Evolutionary conservation across 306 rosid species (phyloP), one percentile per base, ranked within the genome.

Genomic region (Fragaria vesca): DNA sequence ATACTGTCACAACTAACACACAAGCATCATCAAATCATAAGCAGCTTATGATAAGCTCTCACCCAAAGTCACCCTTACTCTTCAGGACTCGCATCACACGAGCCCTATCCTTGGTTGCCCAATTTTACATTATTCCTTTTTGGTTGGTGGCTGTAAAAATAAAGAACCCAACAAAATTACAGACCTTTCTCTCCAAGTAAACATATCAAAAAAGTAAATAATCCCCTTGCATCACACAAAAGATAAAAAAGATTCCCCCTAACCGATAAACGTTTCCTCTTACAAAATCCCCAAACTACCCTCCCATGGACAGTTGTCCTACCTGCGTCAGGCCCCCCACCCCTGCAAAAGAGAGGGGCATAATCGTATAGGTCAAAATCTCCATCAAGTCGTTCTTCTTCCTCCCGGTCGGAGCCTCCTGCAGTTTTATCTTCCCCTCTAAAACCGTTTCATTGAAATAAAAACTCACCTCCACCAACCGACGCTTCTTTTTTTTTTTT

Each of bases 321-420:
- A 21, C 17, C 16, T 20, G 2, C 48, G 47, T 66, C 36, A 13
- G 67, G 0, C 65, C 9, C 24, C 74, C 57, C 4, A 5, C 0
- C 66, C 42, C 68, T 34, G 26, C 54, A 40, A 24, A 58, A 21
- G 24, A 2, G 15, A 8, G 18, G 67, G 68, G 67, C 26, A 62
- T 21, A 73, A 12, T 40, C 54, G 68, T 73, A 24, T 45, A 63
- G 60, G 71, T 50, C 2, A 38, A 74, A 78, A 57, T 30, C 66
- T 54, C 69, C 38, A 81, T 69, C 28, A 16, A 9, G 75, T 18
- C 55, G 32, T 66, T 75, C 36, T 66, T 71, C 47, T 17, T 12
- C 34, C 4, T 34, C 84, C 50, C 50, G 71, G 72, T 42, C 72
- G 72, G 72, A 68, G 72, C 51, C 52, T 68, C 72, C 72, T 68